Conservation (phyloP, 2,329 filamentous ascomycete genomes). For the Penicillium digitatum region DNA sequence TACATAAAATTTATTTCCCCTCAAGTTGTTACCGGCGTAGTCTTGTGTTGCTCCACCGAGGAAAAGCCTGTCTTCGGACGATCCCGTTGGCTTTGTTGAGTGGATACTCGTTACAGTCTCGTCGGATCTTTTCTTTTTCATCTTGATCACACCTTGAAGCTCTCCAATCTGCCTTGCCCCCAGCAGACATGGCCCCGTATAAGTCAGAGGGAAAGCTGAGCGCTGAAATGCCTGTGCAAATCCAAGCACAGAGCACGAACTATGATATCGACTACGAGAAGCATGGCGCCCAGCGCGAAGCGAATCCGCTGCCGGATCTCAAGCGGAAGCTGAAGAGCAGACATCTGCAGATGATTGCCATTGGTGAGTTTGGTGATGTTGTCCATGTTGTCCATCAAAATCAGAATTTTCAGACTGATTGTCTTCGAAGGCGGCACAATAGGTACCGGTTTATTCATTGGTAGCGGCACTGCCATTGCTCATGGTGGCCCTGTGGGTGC, state of each 20-base stretch:
- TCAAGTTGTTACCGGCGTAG: constrained; percentile 1
- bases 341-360: constrained; percentile 98
- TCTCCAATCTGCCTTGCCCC: not conserved
- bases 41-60: constrained; percentile 13
- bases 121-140: constrained; percentile 11
- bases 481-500: constrained; percentile 62
- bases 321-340: constrained; percentile 76
- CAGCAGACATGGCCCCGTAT: constrained; percentile 26
- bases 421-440: constrained; percentile 56
- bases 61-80: constrained; percentile 11
- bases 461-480: constrained; percentile 59
- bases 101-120: constrained; percentile 8
- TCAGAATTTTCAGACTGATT: not conserved
- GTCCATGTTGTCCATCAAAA: not conserved
- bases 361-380: constrained; percentile 61
- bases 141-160: not conserved
- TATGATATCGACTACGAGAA: constrained; percentile 39
- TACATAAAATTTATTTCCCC: constrained; percentile 22
- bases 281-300: constrained; percentile 37
- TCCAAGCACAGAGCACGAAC: constrained; percentile 13
- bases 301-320: constrained; percentile 62
- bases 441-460: constrained; percentile 68
- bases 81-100: constrained; percentile 8
- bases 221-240: constrained; percentile 22
- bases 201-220: constrained; percentile 25